Evolutionary conservation across 768 basidiomycete genomes (phyloP).

Genomic region (Tricholoma furcatifolium): DNA sequence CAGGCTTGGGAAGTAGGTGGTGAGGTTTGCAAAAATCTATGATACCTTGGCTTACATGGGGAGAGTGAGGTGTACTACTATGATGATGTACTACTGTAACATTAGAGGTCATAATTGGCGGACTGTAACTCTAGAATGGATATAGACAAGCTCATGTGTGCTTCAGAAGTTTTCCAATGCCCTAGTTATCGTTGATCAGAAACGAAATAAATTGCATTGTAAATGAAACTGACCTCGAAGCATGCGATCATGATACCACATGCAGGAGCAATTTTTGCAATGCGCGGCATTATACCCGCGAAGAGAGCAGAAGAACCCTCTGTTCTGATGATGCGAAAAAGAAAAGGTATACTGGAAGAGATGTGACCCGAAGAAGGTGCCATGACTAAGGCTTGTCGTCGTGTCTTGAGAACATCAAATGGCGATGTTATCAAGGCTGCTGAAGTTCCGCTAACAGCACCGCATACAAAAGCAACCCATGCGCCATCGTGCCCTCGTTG

Average conservation of each 20-base stretch:
- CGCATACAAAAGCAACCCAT: conserved; percentile 81
- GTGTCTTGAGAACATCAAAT: conserved; percentile 95
- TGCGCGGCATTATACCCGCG: conserved; percentile 82
- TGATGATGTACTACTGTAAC: conserved; percentile 11
- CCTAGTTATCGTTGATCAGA: conserved; percentile 35
- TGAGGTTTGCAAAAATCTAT: neutral
- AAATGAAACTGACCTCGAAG: conserved; percentile 67
- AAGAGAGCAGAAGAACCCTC: conserved; percentile 82
- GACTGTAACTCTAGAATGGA: conserved; percentile 11
- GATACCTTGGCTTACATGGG: conserved; percentile 2
- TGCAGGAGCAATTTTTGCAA: conserved; percentile 95
- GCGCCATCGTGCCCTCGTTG: conserved; percentile 54
- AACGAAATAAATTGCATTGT: neutral
- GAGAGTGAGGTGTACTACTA: conserved; percentile 11
- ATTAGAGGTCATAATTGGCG: conserved; percentile 15
- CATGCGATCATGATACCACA: conserved; percentile 98
- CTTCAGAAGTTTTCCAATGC: conserved; percentile 54
- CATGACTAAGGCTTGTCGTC: conserved; percentile 84
- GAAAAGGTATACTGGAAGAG: conserved; percentile 59
- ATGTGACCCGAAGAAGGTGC: conserved; percentile 39
- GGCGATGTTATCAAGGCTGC: conserved; percentile 91
- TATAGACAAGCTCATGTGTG: conserved; percentile 24
- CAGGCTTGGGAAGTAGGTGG: conserved; percentile 46
- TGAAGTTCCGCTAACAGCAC: conserved; percentile 82
- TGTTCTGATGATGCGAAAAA: conserved; percentile 66